Percentiles rank a stretch among this genome's conserved stretches.
Conservation (phyloP, 2,329 filamentous ascomycete species). For the Ascocoryne sarcoides region DNA sequence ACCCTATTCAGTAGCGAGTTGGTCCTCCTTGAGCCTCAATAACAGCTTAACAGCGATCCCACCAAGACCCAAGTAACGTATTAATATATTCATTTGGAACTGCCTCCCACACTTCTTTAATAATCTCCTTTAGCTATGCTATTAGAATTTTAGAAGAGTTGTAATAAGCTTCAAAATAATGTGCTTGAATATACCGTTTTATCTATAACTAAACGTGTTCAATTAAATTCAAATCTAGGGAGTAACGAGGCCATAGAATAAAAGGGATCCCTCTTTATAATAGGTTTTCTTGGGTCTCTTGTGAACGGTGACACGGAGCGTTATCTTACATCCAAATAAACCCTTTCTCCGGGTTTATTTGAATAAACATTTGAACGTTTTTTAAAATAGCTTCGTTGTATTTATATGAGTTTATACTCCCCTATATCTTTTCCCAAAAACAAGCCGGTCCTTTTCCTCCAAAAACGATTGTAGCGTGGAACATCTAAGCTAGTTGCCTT, state of each 20-base stretch:
- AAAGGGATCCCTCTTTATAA: not conserved
- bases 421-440: slow-evolving; percentile 9
- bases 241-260: slow-evolving; percentile 7
- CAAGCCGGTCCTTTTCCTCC: slow-evolving; percentile 1
- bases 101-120: slow-evolving; percentile 7
- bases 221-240: slow-evolving; percentile 9
- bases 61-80: slow-evolving; percentile 4
- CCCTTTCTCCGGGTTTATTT: not conserved
- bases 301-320: slow-evolving; percentile 1
- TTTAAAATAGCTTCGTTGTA: not conserved
- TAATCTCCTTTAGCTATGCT: slow-evolving; percentile 1
- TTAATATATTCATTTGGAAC: slow-evolving; percentile 6
- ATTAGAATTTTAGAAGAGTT: slow-evolving; percentile 2
- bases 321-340: slow-evolving; percentile 7
- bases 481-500: slow-evolving; percentile 1
- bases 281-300: not conserved
- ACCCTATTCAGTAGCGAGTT: slow-evolving; percentile 4
- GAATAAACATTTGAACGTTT: not conserved
- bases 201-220: slow-evolving; percentile 10
- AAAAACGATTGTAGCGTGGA: slow-evolving; percentile 4
- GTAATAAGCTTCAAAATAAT: slow-evolving; percentile 3
- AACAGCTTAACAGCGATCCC: slow-evolving; percentile 7
- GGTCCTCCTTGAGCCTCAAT: slow-evolving; percentile 8
- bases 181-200: slow-evolving; percentile 7
- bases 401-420: slow-evolving; percentile 4